Evolutionary conservation across 805 yeast species (phyloP), one percentile per base, ranked within the genome.

Genomic region (Babjeviella inositovora): DNA sequence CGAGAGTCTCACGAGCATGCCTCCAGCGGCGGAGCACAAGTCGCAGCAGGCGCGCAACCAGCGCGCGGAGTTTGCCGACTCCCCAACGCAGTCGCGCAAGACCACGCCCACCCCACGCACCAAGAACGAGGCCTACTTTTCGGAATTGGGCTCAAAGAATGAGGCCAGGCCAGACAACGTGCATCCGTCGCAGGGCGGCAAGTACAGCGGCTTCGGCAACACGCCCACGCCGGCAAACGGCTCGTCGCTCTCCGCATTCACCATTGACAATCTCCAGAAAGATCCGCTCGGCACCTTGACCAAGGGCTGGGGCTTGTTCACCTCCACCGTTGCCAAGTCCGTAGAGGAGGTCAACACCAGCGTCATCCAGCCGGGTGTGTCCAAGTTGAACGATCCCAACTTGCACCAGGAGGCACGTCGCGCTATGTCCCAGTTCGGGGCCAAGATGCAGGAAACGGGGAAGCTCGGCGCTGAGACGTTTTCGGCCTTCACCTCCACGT

Each of bases 341-440:
- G 73, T 82, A 7, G 69, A 61, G 31, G 94, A 82, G 33, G 93
- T 90, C 18, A 77, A 76, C 34, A 93, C 85, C 38, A 51, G 71
- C 6, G 93, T 84, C 24, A 84, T 90, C 33, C 81, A 80, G 43
- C 98, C 98, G n/a, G 70, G 90, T 21, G 62, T 82, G 43, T 71
- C 70, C 41, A 84, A 77, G 39, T 59, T 90, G 35, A 58, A 53
- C 30, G n/a, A n/a, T n/a, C n/a, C n/a, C n/a, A n/a, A n/a, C n/a
- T n/a, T n/a, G n/a, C n/a, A n/a, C n/a, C 67, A 73, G 18, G 93
- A 82, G 40, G 90, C 97, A 4, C 70, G 65, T 32, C 68, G 82
- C 35, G 97, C 97, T n/a, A 80, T 93, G 65, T 74, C 81, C 28
- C 96, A 90, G 55, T 90, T 87, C 53, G 95, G 96, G 22, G 93